These are phyloP conservation scores for Tritrichomonas foetus DNA, from an alignment of 208 protist genomes.

Conservation along the genomic window DNA sequence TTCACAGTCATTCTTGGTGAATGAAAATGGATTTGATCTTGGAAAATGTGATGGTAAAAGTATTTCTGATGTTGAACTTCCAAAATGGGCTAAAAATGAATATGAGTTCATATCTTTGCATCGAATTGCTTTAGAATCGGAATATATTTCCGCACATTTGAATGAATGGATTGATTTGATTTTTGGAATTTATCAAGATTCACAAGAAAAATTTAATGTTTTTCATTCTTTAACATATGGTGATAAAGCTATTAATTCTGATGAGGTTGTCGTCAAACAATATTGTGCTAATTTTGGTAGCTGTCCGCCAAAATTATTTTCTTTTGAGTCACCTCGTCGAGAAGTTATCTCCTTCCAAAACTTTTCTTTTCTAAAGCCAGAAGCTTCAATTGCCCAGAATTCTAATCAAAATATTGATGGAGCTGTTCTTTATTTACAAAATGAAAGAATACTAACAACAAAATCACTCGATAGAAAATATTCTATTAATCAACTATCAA, in stretches of 20 bases:
- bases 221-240: background rate
- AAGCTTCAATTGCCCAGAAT: no score
- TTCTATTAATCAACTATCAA: background rate
- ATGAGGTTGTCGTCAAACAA: background rate
- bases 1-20: background rate
- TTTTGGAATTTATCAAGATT: background rate
- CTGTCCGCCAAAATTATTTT: background rate
- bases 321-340: no score
- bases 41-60: slow-evolving; percentile 43
- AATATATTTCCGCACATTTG: slow-evolving; percentile 56
- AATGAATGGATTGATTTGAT: slow-evolving; percentile 55
- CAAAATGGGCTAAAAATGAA: background rate
- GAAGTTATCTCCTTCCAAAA: no score
- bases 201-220: background rate
- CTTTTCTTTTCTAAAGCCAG: no score
- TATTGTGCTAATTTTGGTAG: background rate
- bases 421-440: no score
- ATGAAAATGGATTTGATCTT: slow-evolving; percentile 53
- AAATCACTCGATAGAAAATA: no score
- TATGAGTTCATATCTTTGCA: background rate
- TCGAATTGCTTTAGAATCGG: slow-evolving; percentile 69
- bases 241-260: background rate
- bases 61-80: background rate
- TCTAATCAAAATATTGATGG: no score
- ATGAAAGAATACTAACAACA: no score